Evolutionary conservation across 2,329 filamentous ascomycete species (phyloP).

Genomic region (Claviceps citrina): DNA sequence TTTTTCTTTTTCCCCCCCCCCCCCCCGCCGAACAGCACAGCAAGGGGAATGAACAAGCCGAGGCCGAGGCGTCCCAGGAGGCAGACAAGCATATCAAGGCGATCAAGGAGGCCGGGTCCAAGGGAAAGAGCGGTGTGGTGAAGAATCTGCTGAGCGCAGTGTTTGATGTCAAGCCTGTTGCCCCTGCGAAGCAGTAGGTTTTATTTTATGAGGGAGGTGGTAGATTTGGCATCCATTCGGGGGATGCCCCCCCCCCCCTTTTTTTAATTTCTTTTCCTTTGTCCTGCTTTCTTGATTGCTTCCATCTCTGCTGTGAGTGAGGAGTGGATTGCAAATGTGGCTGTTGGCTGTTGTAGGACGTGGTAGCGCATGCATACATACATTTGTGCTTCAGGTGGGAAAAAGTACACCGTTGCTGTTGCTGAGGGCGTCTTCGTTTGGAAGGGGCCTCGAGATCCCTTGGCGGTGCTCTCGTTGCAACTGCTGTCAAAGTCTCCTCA

Average conservation of each 20-base stretch:
- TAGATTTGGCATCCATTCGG: too few species aligned
- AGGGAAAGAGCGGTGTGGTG: slow-evolving; percentile 65
- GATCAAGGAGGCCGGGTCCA: slow-evolving; percentile 67
- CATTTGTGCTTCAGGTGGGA: background rate
- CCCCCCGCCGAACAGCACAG: slow-evolving; percentile 58
- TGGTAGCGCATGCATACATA: slow-evolving; percentile 1
- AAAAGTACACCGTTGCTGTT: too few species aligned
- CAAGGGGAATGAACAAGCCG: slow-evolving; percentile 69
- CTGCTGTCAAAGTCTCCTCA: too few species aligned
- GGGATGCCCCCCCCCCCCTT: too few species aligned
- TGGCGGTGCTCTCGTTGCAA: too few species aligned
- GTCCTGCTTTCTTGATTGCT: background rate
- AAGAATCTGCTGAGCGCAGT: slow-evolving; percentile 75
- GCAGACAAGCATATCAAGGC: slow-evolving; percentile 67
- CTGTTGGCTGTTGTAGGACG: background rate
- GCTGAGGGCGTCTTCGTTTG: too few species aligned
- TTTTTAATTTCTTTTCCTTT: background rate
- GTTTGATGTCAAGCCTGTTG: slow-evolving; percentile 62
- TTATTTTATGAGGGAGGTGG: too few species aligned
- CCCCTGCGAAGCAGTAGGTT: slow-evolving; percentile 20
- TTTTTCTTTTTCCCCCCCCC: too few species aligned
- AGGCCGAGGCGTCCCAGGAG: slow-evolving; percentile 63
- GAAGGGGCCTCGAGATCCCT: too few species aligned
- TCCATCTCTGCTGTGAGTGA: background rate
- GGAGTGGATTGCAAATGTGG: background rate